Base-by-base conservation (phyloP, 192 early-diverging fungal genomes). In the Bifiguratus adelaidae region DNA sequence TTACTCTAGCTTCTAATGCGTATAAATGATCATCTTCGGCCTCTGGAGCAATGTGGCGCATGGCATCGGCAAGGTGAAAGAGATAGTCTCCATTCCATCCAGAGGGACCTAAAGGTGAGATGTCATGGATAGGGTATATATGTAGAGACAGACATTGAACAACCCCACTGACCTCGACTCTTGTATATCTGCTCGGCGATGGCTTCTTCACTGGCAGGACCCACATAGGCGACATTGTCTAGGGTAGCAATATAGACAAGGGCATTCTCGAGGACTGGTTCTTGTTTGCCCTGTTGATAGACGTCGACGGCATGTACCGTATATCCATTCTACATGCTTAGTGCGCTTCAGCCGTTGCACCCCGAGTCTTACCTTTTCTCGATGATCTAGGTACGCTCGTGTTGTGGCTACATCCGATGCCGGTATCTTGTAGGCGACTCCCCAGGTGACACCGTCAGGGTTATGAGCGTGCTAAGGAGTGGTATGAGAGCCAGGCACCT, bases 171-270 rank as follows among this genome's bases (percentile, higher is more conserved):
- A 66, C 83, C 83, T 45, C 56, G 60, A 0, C 82, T 71, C 3
- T 50, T 32, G 4, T 71, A 73, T 36, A 92, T 88, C 23, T 86
- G 77, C 6, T 53, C 20, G 0, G 84, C 84, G 20, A 89, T 81
- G 1, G 54, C 48, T 16, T 79, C 68, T 4, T 79, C 16, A 1
- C 73, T 60, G 8, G 76, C 74, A 3, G 81, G 77, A 2, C 89
- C 85, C 2, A 83, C 69, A 58, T 88, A 92, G n/a, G 81, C 74
- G 27, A 78, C 77, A 44, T 94, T 92, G 18, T 71, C 49, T 18
- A 73, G 78, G 3, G 77, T 77, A 19, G 74, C 91, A 41, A 91
- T 80, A 48, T 92, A 94, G 21, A 89, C 83, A 50, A 86, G 52
- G 1, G 87, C 89, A 56, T 75, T 66, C 46, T 63, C 61, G 16